Conservation (phyloP, 2,329 filamentous ascomycete genomes). For the Geosmithia morbida region DNA sequence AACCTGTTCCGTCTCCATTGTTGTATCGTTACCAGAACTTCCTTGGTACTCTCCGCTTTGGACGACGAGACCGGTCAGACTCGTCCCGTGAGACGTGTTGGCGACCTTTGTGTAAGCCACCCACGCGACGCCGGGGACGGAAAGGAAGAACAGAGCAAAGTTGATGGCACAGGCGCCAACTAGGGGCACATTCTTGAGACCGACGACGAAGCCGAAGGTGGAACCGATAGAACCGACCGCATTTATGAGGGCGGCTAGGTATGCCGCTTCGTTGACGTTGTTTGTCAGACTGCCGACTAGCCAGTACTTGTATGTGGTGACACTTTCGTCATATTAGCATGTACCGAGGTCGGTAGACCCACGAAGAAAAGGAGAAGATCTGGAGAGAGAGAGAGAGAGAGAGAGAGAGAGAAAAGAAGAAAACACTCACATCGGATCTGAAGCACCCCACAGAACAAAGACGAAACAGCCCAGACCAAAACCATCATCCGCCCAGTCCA, state of each 20-base stretch:
- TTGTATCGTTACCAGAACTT: no score
- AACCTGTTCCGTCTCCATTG: no score
- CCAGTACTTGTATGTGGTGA: slow-evolving; percentile 1
- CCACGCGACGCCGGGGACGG: neutral
- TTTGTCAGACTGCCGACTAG: neutral
- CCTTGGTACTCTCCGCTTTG: no score
- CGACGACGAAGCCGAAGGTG: neutral
- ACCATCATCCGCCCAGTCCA: slow-evolving; percentile 12
- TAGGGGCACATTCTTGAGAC: neutral
- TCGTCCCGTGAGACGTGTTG: neutral
- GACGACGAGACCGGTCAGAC: neutral
- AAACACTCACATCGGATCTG: neutral
- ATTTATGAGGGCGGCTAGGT: neutral
- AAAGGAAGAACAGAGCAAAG: neutral
- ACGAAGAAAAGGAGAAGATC: neutral
- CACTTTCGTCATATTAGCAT: neutral
- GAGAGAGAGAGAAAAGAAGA: neutral
- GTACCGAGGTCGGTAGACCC: neutral
- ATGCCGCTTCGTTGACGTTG: neutral
- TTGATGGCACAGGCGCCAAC: slow-evolving; percentile 1
- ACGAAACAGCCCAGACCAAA: slow-evolving; percentile 7
- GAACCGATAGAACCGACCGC: neutral
- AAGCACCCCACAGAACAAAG: slow-evolving; percentile 1
- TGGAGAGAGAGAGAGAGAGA: no score
- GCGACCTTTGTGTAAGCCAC: neutral